Conservation (phyloP, 176 grass and related monocot species). For the Oryza brachyantha region DNA sequence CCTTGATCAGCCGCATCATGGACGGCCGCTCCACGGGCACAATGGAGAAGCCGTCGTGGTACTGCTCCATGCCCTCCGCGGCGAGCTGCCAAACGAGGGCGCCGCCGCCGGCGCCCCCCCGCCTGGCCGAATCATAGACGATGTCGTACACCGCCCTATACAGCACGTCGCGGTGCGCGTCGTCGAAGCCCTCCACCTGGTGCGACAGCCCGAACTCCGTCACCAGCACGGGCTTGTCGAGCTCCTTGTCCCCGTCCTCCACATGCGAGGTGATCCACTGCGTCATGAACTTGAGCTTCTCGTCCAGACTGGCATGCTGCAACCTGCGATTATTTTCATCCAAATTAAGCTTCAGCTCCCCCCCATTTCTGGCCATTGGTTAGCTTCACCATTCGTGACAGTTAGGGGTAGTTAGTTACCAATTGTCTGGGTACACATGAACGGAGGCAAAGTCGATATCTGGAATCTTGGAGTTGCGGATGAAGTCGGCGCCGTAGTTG, state of each 20-base stretch:
- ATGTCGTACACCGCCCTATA: constrained; percentile 75
- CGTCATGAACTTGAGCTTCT: constrained; percentile 69
- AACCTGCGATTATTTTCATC: constrained; percentile 43
- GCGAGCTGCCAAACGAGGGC: constrained; percentile 88
- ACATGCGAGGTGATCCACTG: constrained; percentile 76
- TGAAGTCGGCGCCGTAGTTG: constrained; percentile 81
- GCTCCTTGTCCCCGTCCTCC: constrained; percentile 74
- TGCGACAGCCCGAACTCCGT: constrained; percentile 89
- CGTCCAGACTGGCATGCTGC: constrained; percentile 40
- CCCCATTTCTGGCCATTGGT: not conserved
- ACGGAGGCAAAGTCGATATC: constrained; percentile 89
- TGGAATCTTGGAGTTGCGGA: constrained; percentile 64
- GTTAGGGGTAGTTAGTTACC: constrained; percentile 29
- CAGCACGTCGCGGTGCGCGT: constrained; percentile 61
- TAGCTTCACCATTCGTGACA: not conserved
- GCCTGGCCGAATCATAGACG: constrained; percentile 55
- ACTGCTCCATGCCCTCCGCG: constrained; percentile 72
- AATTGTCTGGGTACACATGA: constrained; percentile 87
- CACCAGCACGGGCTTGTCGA: constrained; percentile 75
- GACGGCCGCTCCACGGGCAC: constrained; percentile 67
- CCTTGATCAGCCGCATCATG: constrained; percentile 63
- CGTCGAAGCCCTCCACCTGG: constrained; percentile 47
- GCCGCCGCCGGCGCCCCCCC: constrained; percentile 55
- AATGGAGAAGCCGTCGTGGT: constrained; percentile 63
- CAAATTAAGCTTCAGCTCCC: not conserved